Conservation (phyloP, 1,284 basidiomycete genomes). For the Mycosarcoma maydis region DNA sequence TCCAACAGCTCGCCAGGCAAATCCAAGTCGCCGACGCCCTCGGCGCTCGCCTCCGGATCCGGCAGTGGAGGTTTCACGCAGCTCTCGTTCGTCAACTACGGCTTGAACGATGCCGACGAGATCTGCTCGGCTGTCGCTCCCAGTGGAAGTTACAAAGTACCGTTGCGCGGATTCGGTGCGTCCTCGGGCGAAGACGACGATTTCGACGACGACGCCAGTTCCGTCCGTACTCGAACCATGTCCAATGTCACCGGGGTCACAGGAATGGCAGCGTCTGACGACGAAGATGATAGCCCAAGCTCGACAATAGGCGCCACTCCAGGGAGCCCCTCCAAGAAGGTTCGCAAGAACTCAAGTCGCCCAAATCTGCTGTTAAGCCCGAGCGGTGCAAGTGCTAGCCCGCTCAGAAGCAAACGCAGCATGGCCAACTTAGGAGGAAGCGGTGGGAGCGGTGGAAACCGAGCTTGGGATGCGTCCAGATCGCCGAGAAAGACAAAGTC, state of each 20-base stretch:
- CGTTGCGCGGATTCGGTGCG: slow-evolving; percentile 54
- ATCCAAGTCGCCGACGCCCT: slow-evolving; percentile 33
- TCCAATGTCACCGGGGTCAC: slow-evolving; percentile 24
- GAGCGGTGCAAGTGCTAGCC: background rate
- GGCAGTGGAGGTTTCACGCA: slow-evolving; percentile 12
- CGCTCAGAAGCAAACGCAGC: slow-evolving; percentile 31
- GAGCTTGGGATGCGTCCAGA: slow-evolving; percentile 14
- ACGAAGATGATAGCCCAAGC: slow-evolving; percentile 16
- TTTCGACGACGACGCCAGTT: slow-evolving; percentile 27
- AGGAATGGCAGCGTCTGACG: slow-evolving; percentile 19
- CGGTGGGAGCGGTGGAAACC: background rate
- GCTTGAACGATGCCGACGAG: slow-evolving; percentile 64
- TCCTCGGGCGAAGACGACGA: slow-evolving; percentile 40
- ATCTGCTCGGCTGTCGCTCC: slow-evolving; percentile 64
- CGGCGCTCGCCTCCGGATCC: slow-evolving; percentile 9
- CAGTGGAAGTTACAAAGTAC: slow-evolving; percentile 61
- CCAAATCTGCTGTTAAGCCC: slow-evolving; percentile 8
- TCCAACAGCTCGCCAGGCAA: slow-evolving; percentile 17
- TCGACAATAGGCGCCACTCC: slow-evolving; percentile 8
- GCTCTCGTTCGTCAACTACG: slow-evolving; percentile 64
- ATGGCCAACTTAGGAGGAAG: slow-evolving; percentile 31
- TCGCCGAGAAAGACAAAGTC: slow-evolving; percentile 39
- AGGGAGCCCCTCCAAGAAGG: slow-evolving; percentile 30
- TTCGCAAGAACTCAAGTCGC: slow-evolving; percentile 35
- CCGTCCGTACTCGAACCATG: slow-evolving; percentile 15